Conservation (phyloP, 1,139 yeast species). For the Torulaspora globosa region DNA sequence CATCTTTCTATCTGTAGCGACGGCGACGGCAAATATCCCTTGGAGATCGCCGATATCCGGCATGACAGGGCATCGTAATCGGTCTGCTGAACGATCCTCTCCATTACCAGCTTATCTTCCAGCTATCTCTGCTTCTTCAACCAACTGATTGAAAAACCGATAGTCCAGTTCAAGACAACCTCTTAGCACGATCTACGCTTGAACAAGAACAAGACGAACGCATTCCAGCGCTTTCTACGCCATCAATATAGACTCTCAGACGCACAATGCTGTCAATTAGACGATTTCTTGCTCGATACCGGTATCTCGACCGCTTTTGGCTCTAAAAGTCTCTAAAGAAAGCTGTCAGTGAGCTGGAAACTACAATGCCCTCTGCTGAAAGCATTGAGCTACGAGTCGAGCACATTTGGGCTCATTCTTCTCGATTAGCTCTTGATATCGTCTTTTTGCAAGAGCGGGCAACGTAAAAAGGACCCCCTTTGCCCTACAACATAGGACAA, state of each 20-base stretch:
- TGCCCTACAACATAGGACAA: constrained; percentile 10
- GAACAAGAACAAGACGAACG: background rate
- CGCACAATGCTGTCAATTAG: background rate
- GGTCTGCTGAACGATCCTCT: constrained; percentile 43
- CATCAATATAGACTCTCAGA: background rate
- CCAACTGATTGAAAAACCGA: background rate
- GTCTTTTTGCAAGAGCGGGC: constrained; percentile 3
- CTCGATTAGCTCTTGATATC: background rate
- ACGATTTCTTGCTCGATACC: background rate
- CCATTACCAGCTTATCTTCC: constrained; percentile 17
- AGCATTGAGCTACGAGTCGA: background rate
- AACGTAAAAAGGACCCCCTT: constrained; percentile 8
- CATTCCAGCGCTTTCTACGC: background rate
- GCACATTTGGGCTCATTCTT: background rate
- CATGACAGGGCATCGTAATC: constrained; percentile 85
- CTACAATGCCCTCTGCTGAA: background rate
- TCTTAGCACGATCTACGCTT: background rate
- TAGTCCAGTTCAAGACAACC: background rate
- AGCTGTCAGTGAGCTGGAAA: background rate
- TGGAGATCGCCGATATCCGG: constrained; percentile 53
- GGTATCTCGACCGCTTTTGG: background rate
- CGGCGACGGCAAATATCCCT: constrained; percentile 55
- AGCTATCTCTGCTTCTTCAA: background rate
- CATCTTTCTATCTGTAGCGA: constrained; percentile 44
- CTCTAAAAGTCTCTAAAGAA: background rate